Evolutionary conservation across 1,284 basidiomycete species (phyloP).

Genomic region (Boletus semigastroideus): DNA sequence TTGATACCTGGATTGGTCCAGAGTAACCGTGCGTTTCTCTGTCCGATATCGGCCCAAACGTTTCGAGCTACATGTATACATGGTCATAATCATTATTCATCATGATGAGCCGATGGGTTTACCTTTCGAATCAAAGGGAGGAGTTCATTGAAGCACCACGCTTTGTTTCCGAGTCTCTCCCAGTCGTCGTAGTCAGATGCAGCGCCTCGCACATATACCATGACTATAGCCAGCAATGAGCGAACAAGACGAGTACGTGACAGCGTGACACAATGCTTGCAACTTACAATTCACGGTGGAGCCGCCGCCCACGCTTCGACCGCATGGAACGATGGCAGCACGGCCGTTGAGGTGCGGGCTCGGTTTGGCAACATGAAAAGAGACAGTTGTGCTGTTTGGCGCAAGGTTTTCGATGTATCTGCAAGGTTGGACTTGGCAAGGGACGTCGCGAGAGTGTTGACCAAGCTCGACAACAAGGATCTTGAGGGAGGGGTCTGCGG

Average conservation of each 20-base stretch:
- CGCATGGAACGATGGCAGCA: constrained; percentile 40
- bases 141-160: constrained; percentile 47
- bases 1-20: constrained; percentile 55
- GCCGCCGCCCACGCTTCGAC: constrained; percentile 57
- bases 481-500: constrained; percentile 18
- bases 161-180: constrained; percentile 49
- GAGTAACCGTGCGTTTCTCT: constrained; percentile 48
- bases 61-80: constrained; percentile 43
- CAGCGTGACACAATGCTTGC: neutral
- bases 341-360: constrained; percentile 47
- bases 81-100: neutral
- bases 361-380: constrained; percentile 42
- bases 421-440: constrained; percentile 50
- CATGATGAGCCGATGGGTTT: neutral
- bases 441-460: constrained; percentile 31
- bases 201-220: constrained; percentile 52
- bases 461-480: constrained; percentile 20
- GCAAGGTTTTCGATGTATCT: constrained; percentile 41
- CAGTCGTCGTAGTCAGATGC: constrained; percentile 61
- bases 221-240: constrained; percentile 37
- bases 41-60: constrained; percentile 39
- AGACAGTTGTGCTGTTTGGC: constrained; percentile 41
- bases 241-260: too few relatives aligned
- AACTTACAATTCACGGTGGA: constrained; percentile 55
- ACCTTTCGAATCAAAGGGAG: constrained; percentile 58